Evolutionary conservation across 2,329 filamentous ascomycete species (phyloP).

Genomic region (Seiridium cupressi): DNA sequence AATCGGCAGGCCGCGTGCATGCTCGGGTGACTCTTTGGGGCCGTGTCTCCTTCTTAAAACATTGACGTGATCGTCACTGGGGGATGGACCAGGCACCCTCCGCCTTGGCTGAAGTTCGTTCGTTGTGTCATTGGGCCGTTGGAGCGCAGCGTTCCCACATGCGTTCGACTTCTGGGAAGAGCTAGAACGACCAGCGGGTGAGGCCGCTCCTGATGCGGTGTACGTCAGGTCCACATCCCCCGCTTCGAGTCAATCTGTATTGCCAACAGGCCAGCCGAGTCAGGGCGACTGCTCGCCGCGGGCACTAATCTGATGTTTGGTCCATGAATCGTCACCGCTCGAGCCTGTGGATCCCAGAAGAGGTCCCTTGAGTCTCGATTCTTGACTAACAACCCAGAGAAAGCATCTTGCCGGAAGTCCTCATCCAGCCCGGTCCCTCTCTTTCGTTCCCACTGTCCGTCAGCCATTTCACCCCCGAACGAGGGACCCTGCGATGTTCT

Average conservation of each 20-base stretch:
- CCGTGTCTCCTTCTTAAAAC: neutral
- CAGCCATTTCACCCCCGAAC: neutral
- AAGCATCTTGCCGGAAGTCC: neutral
- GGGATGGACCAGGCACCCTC: neutral
- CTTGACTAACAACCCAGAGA: neutral
- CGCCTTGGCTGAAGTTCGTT: too few species aligned
- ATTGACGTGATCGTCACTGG: neutral
- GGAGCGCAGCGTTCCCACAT: too few species aligned
- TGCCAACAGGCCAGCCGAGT: neutral
- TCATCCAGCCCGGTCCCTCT: neutral
- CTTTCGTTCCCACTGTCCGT: neutral
- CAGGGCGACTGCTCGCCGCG: neutral
- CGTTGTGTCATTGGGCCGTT: too few species aligned
- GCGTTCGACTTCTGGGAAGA: neutral
- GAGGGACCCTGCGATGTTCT: neutral
- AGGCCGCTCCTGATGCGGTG: conserved; percentile 2
- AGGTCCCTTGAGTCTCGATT: neutral
- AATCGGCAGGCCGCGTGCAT: too few species aligned
- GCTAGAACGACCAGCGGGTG: neutral
- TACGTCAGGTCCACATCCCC: neutral
- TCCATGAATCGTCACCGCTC: conserved; percentile 7
- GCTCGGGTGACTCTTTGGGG: neutral
- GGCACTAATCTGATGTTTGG: conserved; percentile 2
- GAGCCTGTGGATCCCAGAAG: neutral
- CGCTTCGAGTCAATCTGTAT: neutral